phyloP scores from a whole-genome alignment of 495 filamentous ascomycete species.

The Hypoxylon cercidicola region DNA sequence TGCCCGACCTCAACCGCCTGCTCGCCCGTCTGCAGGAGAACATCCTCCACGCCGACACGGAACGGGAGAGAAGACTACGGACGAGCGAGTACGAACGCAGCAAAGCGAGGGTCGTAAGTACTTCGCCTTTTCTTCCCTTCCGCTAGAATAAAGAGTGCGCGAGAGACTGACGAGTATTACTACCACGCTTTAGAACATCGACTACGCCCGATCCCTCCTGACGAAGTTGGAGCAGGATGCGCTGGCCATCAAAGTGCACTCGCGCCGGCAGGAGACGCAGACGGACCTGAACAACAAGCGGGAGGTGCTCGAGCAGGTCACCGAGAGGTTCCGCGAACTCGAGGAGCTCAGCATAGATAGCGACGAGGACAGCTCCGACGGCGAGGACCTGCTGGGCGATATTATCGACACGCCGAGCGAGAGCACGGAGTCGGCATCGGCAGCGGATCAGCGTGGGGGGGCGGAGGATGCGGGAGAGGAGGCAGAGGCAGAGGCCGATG shows the following conservation, averaged over 20 bases:
- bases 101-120: constrained; percentile 71
- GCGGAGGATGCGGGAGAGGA: constrained; percentile 6
- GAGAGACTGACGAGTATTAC: constrained; percentile 14
- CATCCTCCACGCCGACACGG: constrained; percentile 72
- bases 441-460: constrained; percentile 25
- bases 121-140: neutral
- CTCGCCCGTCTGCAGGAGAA: constrained; percentile 77
- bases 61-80: constrained; percentile 65
- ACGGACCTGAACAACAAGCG: constrained; percentile 72
- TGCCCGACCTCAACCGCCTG: constrained; percentile 75
- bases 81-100: constrained; percentile 76
- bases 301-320: constrained; percentile 64
- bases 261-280: constrained; percentile 73
- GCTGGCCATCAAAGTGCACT: constrained; percentile 68
- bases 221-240: constrained; percentile 80
- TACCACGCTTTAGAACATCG: constrained; percentile 69
- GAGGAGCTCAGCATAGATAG: constrained; percentile 63
- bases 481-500: constrained; percentile 17
- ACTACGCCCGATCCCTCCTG: constrained; percentile 80
- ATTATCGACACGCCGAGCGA: constrained; percentile 61
- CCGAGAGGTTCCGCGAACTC: constrained; percentile 71
- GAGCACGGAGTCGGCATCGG: constrained; percentile 54
- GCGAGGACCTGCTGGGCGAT: constrained; percentile 61
- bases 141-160: neutral
- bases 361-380: constrained; percentile 58